Evolutionary conservation across 352 stramenopile species (phyloP).

Genomic region (Pythium diclinum): DNA sequence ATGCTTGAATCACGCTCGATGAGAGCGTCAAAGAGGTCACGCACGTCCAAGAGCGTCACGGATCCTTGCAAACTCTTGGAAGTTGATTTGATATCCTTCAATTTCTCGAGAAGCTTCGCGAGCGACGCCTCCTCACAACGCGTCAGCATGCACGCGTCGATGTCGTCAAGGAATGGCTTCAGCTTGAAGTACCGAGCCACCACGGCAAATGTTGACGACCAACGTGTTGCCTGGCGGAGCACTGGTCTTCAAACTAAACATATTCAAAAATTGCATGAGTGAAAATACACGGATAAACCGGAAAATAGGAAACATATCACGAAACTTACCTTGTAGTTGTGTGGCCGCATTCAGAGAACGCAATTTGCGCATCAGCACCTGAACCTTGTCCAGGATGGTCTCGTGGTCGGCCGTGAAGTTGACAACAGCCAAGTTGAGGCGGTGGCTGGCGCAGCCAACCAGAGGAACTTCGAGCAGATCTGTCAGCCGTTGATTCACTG

Average conservation of each 20-base stretch:
- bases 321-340: conserved; percentile 18
- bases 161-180: background rate
- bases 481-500: conserved; percentile 11
- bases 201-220: conserved; percentile 13
- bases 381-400: background rate
- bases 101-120: background rate
- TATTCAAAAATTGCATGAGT: too few species aligned
- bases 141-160: conserved; percentile 3
- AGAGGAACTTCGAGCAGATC: conserved; percentile 9
- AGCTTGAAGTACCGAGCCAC: conserved; percentile 9
- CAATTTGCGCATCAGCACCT: conserved; percentile 20
- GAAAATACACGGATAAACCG: conserved; percentile 1
- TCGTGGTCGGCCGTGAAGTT: conserved; percentile 2
- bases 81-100: conserved; percentile 7
- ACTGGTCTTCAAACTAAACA: conserved; percentile 10
- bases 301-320: background rate
- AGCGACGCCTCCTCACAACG: conserved; percentile 4
- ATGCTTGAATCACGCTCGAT: conserved; percentile 1
- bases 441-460: conserved; percentile 23
- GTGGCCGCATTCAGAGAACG: conserved; percentile 7
- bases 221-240: conserved; percentile 12
- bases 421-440: conserved; percentile 18
- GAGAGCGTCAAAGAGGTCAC: conserved; percentile 15
- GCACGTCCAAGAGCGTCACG: conserved; percentile 1
- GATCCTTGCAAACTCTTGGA: conserved; percentile 4